A percentile compares a stretch with the other conserved stretches of the same genome.
These are phyloP conservation scores for Gastrolobium villosum DNA, from an alignment of 306 rosid genomes.

Conservation along the genomic window DNA sequence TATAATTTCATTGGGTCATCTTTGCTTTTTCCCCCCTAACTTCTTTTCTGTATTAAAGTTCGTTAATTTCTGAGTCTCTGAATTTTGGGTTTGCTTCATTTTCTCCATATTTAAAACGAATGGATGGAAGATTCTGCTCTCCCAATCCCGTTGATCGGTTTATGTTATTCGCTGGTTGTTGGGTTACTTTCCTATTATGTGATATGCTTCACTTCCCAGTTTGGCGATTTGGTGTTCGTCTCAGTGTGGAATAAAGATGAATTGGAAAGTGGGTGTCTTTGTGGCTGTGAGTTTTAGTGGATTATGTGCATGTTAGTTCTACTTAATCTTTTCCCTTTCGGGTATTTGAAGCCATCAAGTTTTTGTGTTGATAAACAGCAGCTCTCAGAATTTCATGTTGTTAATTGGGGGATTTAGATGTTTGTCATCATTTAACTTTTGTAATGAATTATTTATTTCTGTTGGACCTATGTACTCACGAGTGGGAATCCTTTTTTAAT, in stretches of 20 bases:
- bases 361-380: constrained; percentile 9
- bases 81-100: constrained; percentile 44
- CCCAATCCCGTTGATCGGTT: background rate
- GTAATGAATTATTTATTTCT: background rate
- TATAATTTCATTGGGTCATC: constrained; percentile 28
- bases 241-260: background rate
- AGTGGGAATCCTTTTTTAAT: too few species aligned
- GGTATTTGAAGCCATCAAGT: background rate
- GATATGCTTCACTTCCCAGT: constrained; percentile 30
- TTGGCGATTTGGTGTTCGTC: constrained; percentile 31
- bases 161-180: background rate
- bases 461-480: background rate
- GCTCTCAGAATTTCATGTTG: constrained; percentile 24
- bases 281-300: constrained; percentile 6
- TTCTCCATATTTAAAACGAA: background rate
- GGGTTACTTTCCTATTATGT: background rate
- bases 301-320: constrained; percentile 17
- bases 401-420: constrained; percentile 5
- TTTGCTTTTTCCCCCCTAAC: background rate
- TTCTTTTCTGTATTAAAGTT: constrained; percentile 9
- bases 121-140: background rate
- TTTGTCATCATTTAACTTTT: constrained; percentile 33
- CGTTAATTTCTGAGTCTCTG: constrained; percentile 33
- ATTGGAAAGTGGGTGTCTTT: constrained; percentile 47
- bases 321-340: background rate